Evolutionary conservation across 2,329 filamentous ascomycete species (phyloP).

Genomic region (Penicillium sp.): DNA sequence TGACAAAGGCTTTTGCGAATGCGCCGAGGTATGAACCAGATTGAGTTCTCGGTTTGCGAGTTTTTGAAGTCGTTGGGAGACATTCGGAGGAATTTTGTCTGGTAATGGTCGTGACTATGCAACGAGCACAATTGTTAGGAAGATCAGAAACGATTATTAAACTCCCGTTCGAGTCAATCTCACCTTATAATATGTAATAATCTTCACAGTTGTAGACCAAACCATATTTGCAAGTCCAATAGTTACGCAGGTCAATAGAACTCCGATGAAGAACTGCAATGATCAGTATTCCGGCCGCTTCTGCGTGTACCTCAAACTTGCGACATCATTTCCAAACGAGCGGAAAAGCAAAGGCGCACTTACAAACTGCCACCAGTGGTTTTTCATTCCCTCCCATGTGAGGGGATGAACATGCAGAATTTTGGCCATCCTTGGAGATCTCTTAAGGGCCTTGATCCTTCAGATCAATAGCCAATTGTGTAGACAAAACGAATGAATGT

Average conservation of each 20-base stretch:
- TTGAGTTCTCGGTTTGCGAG: constrained; percentile 27
- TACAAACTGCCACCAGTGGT: constrained; percentile 49
- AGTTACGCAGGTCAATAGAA: constrained; percentile 34
- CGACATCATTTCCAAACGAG: background rate
- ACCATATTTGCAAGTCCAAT: constrained; percentile 34
- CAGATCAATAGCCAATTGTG: background rate
- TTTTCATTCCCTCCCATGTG: constrained; percentile 40
- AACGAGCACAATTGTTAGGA: background rate
- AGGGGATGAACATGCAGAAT: constrained; percentile 34
- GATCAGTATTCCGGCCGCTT: constrained; percentile 15
- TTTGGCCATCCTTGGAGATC: constrained; percentile 27
- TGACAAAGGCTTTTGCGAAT: constrained; percentile 33
- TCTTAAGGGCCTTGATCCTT: background rate
- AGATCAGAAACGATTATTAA: background rate
- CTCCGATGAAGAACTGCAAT: constrained; percentile 37
- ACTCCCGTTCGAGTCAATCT: background rate
- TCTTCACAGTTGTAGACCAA: constrained; percentile 28
- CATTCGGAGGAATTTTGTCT: constrained; percentile 28
- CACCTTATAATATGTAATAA: constrained; percentile 35
- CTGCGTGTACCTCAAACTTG: background rate
- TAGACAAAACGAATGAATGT: background rate
- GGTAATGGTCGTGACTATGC: constrained; percentile 27
- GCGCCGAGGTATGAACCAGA: constrained; percentile 18
- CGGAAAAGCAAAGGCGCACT: constrained; percentile 20
- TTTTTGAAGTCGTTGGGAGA: constrained; percentile 26